Conservation (phyloP, 768 basidiomycete species). For the Trametopsis cervina region DNA sequence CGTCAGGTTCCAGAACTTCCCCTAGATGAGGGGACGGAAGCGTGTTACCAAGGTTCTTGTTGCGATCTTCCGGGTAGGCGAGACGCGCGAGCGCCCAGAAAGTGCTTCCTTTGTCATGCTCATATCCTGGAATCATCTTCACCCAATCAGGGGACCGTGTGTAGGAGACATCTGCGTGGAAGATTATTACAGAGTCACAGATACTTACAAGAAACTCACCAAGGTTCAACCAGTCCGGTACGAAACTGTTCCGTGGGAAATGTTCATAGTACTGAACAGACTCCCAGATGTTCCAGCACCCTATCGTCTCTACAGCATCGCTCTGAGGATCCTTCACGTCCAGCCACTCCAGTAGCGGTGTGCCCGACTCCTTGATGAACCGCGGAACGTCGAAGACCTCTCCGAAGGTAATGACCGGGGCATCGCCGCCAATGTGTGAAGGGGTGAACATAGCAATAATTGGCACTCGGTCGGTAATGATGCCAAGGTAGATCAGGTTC, state of each 20-base stretch:
- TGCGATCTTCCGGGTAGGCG: constrained; percentile 26
- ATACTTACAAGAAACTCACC: constrained; percentile 19
- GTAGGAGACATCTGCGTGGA: constrained; percentile 28
- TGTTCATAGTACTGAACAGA: constrained; percentile 23
- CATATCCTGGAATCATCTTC: constrained; percentile 25
- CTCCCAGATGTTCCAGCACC: constrained; percentile 40
- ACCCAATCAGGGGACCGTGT: constrained; percentile 27
- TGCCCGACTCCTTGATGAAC: constrained; percentile 28
- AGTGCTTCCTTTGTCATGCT: constrained; percentile 26
- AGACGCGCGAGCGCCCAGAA: constrained; percentile 28
- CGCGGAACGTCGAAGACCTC: constrained; percentile 37
- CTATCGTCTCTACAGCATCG: constrained; percentile 27
- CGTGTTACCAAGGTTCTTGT: constrained; percentile 18
- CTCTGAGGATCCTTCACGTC: constrained; percentile 33
- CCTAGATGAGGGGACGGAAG: constrained; percentile 22
- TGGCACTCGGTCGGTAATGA: constrained; percentile 32
- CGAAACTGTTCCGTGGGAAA: constrained; percentile 20
- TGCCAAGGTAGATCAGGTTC: constrained; percentile 35
- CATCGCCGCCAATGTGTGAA: constrained; percentile 31
- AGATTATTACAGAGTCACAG: not conserved
- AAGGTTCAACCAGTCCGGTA: constrained; percentile 23
- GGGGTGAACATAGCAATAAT: constrained; percentile 35
- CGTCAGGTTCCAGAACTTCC: constrained; percentile 26
- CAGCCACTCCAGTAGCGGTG: constrained; percentile 34
- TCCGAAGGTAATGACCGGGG: constrained; percentile 27